Percentiles rank a stretch among this genome's conserved stretches.
Conservation (phyloP, 768 basidiomycete genomes). For the Leccinum variicolor region DNA sequence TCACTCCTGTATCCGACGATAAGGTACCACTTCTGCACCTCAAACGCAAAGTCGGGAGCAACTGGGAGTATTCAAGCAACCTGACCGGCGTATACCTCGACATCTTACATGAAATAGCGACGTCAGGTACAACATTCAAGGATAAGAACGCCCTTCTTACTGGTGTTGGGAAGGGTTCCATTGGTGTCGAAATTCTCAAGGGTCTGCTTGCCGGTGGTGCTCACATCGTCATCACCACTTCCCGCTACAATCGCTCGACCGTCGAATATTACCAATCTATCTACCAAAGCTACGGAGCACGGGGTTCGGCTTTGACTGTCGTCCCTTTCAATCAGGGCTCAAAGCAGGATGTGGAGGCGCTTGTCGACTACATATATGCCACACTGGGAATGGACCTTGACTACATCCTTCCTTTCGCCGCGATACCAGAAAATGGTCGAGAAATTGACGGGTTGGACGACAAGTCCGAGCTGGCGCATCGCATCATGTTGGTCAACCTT, state of each 20-base stretch:
- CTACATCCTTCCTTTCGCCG: slow-evolving; percentile 98
- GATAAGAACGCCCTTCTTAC: slow-evolving; percentile 99
- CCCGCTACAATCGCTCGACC: slow-evolving; percentile 91
- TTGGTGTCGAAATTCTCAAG: slow-evolving; percentile 96
- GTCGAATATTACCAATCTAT: slow-evolving; percentile 99
- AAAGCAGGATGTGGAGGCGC: slow-evolving; percentile 96
- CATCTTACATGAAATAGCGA: slow-evolving; percentile 96
- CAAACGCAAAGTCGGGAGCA: slow-evolving; percentile 92
- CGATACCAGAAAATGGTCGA: slow-evolving; percentile 97
- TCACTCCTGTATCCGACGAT: slow-evolving; percentile 72
- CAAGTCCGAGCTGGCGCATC: slow-evolving; percentile 95
- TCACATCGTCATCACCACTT: slow-evolving; percentile 96
- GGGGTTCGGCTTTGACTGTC: slow-evolving; percentile 94
- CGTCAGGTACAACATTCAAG: slow-evolving; percentile 96
- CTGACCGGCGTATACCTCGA: slow-evolving; percentile 95
- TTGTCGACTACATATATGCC: slow-evolving; percentile 97
- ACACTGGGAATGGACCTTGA: slow-evolving; percentile 95
- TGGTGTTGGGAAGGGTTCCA: slow-evolving; percentile 96
- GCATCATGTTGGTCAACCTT: slow-evolving; percentile 98
- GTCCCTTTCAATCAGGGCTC: slow-evolving; percentile 99
- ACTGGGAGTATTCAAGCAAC: slow-evolving; percentile 98
- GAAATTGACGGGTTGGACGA: slow-evolving; percentile 98
- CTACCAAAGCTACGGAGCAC: slow-evolving; percentile 92
- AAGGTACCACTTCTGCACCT: slow-evolving; percentile 93
- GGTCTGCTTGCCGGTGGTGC: slow-evolving; percentile 95